Base-by-base conservation (phyloP, 2,329 filamentous ascomycete genomes). In the Colletotrichum kahawae region DNA sequence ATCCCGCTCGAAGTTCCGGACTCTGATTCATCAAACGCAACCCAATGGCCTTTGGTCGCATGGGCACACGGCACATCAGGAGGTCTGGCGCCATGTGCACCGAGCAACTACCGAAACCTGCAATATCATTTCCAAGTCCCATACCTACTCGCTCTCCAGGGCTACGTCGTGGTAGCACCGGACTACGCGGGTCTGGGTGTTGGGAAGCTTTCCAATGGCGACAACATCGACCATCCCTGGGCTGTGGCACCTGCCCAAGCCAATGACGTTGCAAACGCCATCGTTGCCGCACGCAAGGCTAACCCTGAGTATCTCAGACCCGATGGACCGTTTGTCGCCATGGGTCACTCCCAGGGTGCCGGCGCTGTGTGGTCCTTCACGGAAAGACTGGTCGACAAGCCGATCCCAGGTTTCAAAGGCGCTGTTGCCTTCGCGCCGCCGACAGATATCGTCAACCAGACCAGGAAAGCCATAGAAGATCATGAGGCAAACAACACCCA, bases 391-490 rank as follows among this genome's bases (percentile, higher is more conserved):
- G 43, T 21, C 43, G 43, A 51, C 43, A 51, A 4, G 43, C 43
- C 43, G 0, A 51, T 51, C 10, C 43, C 12, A 0, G 43, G 43
- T 4, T 51, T 0, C 0, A 51, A 51, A 21, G 43, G 43, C n/a
- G 43, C 43, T 0, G n/a, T 51, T 51, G 43, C n/a, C 3, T 51
- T 51, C n/a, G 43, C 43, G 0, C 43, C 43, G 6, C 43, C 43
- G 9, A 51, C 43, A 51, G 43, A 21, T 4, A 13, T 51, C 6
- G 7, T 51, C 10, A 51, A 51, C n/a, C 43, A 51, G n/a, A 51
- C 43, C 10, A 51, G 43, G 2, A 51, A 0, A 4, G 43, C 43
- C n/a, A 51, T 51, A 7, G n/a, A 51, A 21, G 43, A 51, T 24
- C 43, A 51, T 13, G n/a, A 21, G n/a, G 43, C 43, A 13, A 51